phyloP scores from a whole-genome alignment of 345 rosid species.

The Populus davidiana region DNA sequence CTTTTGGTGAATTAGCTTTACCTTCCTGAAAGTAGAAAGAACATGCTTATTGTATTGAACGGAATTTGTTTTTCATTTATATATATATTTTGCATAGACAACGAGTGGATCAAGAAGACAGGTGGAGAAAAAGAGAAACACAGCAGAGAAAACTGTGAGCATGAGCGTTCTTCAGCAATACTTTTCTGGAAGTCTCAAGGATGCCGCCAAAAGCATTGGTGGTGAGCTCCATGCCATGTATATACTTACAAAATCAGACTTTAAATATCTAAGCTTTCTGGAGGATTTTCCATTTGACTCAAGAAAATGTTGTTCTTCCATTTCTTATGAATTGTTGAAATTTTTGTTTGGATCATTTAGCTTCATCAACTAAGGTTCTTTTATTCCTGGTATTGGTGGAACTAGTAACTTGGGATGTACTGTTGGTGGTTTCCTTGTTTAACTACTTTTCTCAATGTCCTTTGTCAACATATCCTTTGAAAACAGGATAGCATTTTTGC shows the following conservation, averaged over 20 bases:
- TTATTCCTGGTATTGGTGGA: not conserved
- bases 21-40: not conserved
- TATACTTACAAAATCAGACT: not conserved
- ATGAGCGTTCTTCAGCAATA: conserved; percentile 76
- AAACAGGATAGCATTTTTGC: not conserved
- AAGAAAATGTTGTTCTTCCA: not conserved
- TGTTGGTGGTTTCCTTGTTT: not conserved
- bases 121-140: conserved; percentile 64
- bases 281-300: not conserved
- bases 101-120: conserved; percentile 37
- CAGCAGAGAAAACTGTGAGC: conserved; percentile 84
- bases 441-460: not conserved
- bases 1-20: conserved; percentile 10
- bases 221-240: conserved; percentile 43
- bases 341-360: not conserved
- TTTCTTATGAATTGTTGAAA: not conserved
- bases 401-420: not conserved
- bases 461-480: not conserved
- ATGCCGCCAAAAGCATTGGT: conserved; percentile 88
- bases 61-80: too few relatives aligned
- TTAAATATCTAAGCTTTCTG: not conserved
- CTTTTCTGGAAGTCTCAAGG: conserved; percentile 85
- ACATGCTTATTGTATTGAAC: not conserved
- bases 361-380: not conserved
- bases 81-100: conserved; percentile 29